Conservation (phyloP, 2,329 filamentous ascomycete species). For the Aureobasidium pullulans region DNA sequence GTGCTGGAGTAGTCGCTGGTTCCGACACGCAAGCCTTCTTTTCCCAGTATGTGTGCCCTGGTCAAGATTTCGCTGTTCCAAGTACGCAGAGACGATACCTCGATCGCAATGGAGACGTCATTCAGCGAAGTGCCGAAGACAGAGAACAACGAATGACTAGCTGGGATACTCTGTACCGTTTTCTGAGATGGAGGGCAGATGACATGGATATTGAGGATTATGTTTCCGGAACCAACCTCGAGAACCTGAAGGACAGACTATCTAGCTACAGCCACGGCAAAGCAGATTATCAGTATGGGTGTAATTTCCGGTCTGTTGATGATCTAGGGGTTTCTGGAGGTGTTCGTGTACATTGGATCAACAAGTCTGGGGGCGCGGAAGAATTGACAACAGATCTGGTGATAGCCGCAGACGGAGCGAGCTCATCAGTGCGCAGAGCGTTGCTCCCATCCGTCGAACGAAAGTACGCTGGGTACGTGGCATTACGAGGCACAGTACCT, state of each 20-base stretch:
- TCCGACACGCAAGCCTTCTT: conserved; percentile 38
- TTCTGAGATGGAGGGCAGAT: conserved; percentile 41
- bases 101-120: conserved; percentile 22
- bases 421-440: conserved; percentile 22
- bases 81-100: conserved; percentile 24
- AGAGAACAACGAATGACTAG: conserved; percentile 40
- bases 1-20: conserved; percentile 42
- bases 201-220: conserved; percentile 27
- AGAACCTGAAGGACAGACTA: background rate
- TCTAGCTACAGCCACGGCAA: conserved; percentile 13
- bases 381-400: conserved; percentile 29
- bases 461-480: conserved; percentile 27
- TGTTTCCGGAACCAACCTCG: conserved; percentile 16
- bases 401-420: conserved; percentile 38
- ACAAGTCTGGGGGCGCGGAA: conserved; percentile 20
- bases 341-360: conserved; percentile 22
- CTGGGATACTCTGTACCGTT: conserved; percentile 41
- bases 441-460: conserved; percentile 23
- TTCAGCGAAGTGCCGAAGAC: conserved; percentile 23
- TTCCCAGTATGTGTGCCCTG: conserved; percentile 33
- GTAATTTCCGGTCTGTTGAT: conserved; percentile 23
- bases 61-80: conserved; percentile 26
- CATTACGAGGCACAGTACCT: conserved; percentile 25
- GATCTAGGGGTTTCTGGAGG: conserved; percentile 14
- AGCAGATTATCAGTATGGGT: conserved; percentile 25